Base-by-base conservation (phyloP, 768 basidiomycete species). In the Tremella mesenterica region DNA sequence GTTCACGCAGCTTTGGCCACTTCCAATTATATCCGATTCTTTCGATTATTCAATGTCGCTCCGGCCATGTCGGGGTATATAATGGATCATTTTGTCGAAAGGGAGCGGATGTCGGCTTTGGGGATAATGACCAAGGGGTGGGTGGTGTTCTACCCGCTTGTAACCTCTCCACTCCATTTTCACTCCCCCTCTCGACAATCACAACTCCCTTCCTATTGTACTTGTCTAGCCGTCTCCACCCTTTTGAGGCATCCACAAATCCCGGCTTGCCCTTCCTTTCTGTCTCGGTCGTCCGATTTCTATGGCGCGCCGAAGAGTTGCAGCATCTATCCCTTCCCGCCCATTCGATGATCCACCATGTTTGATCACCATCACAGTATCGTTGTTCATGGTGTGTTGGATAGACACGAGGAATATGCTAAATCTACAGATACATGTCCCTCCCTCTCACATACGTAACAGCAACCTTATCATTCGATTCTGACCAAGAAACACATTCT, bases 31-130 rank as follows among this genome's bases (percentile, higher is more conserved):
- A 88, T 90, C 74, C 80, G 83, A 36, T 79, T 99, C 62, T 97
- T 97, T 76, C 81, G 82, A 50, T 76, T 90, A 53, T 97, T 88
- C 75, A 64, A 80, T 64, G 78, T 78, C 50, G 88, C 89, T 39
- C 90, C 91, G 25, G 91, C 93, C 69, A 97, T 97, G 95, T 89
- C 90, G 33, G 91, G 82, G 50, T 97, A 97, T 74, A 90, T 99
- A 67, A 95, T 99, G 88, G 95, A 97, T 75, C 91, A 96, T 73
- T 96, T 97, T 73, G 85, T 96, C 65, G 82, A 84, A 65, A 81
- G 95, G 64, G 95, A 97, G 76, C 78, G 95, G 54, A 80, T 85
- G 52, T 81, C 82, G 54, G 91, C 90, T 1, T 72, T 99, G 56
- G 81, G 89, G 69, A 82, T 86, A 60, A 92, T 99, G 76, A 81